Conservation (phyloP, 1,139 yeast genomes). For the Spathaspora sp. region DNA sequence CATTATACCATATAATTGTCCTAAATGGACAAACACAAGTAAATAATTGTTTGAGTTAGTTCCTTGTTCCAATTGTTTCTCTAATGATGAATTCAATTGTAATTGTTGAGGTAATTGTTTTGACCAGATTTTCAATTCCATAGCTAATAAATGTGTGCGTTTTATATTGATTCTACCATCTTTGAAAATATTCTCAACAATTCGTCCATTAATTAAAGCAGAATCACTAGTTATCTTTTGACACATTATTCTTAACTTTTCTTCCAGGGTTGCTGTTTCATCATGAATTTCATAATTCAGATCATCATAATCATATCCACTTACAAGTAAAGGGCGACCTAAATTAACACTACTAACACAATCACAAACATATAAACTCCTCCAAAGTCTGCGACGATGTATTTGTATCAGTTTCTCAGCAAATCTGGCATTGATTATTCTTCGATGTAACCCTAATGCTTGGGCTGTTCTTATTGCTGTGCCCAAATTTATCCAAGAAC, state of each 20-base stretch:
- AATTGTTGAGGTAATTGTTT: conserved; percentile 28
- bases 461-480: conserved; percentile 59
- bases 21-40: conserved; percentile 34
- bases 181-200: conserved; percentile 30
- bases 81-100: conserved; percentile 10
- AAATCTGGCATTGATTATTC: conserved; percentile 45
- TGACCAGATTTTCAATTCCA: conserved; percentile 40
- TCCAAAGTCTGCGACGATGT: conserved; percentile 36
- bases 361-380: conserved; percentile 42
- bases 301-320: conserved; percentile 44
- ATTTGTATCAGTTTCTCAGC: conserved; percentile 27
- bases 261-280: conserved; percentile 4
- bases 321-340: conserved; percentile 42
- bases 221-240: conserved; percentile 14
- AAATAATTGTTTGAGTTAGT: conserved; percentile 20
- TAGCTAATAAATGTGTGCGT: conserved; percentile 35
- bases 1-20: conserved; percentile 41
- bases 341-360: conserved; percentile 35
- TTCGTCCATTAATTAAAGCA: conserved; percentile 27
- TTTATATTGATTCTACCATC: conserved; percentile 32
- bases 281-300: conserved; percentile 5
- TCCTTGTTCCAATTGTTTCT: conserved; percentile 11
- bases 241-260: conserved; percentile 10
- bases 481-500: conserved; percentile 34
- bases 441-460: conserved; percentile 63